These are phyloP conservation scores for Iodosphaeria phyllophila DNA, from an alignment of 2,329 filamentous ascomycete species.

Conservation along the genomic window DNA sequence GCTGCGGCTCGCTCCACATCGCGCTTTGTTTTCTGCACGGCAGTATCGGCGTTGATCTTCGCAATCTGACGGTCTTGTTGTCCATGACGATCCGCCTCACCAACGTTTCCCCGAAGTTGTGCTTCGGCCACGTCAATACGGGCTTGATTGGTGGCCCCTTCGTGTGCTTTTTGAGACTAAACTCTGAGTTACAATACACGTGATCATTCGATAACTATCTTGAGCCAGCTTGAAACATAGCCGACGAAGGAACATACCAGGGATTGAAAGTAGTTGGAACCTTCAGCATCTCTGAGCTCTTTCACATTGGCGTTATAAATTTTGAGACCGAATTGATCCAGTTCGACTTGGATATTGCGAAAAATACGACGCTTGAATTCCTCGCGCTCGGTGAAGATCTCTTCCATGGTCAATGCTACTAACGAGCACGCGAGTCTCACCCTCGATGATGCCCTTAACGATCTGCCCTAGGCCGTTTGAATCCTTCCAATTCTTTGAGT, in stretches of 20 bases:
- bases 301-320: conserved; percentile 66
- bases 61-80: conserved; percentile 72
- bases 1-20: conserved; percentile 66
- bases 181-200: too few species aligned
- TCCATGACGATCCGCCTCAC: conserved; percentile 61
- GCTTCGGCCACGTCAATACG: conserved; percentile 44
- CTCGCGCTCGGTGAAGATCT: conserved; percentile 64
- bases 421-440: conserved; percentile 68
- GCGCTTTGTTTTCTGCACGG: conserved; percentile 67
- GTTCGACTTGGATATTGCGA: conserved; percentile 58
- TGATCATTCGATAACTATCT: too few species aligned
- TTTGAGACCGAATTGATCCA: conserved; percentile 62
- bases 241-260: too few species aligned
- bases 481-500: conserved; percentile 19
- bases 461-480: conserved; percentile 55
- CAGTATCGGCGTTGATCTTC: conserved; percentile 69
- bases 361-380: conserved; percentile 62
- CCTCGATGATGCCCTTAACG: conserved; percentile 79
- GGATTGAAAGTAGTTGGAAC: conserved; percentile 68
- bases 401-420: conserved; percentile 86
- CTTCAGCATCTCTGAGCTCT: conserved; percentile 66
- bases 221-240: too few species aligned
- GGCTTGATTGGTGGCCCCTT: conserved; percentile 61
- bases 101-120: conserved; percentile 48
- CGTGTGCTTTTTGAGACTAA: conserved; percentile 71